phyloP scores from a whole-genome alignment of 169 alveolate genomes.

The Amoebophrya sp. region DNA sequence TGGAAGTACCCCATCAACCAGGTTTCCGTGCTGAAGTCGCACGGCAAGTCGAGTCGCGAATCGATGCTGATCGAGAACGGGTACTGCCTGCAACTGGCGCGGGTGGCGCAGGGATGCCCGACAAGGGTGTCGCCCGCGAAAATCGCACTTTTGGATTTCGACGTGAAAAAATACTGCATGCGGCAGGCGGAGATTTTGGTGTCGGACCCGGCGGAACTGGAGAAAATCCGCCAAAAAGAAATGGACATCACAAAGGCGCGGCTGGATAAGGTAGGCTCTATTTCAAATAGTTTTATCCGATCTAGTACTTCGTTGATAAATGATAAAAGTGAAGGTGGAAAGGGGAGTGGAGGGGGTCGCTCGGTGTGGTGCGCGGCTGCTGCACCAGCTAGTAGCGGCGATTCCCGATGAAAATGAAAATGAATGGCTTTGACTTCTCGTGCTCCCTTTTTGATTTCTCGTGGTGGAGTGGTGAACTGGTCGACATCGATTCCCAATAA shows the following conservation, averaged over 20 bases:
- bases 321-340: too few relatives aligned
- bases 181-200: conserved; percentile 62
- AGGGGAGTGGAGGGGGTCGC: too few relatives aligned
- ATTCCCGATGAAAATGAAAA: too few relatives aligned
- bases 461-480: too few relatives aligned
- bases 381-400: too few relatives aligned
- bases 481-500: too few relatives aligned
- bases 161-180: conserved; percentile 43
- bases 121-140: conserved; percentile 78
- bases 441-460: too few relatives aligned
- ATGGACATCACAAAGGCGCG: conserved; percentile 92
- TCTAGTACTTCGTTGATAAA: too few relatives aligned
- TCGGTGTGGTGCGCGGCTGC: too few relatives aligned
- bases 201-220: conserved; percentile 90
- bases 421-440: too few relatives aligned
- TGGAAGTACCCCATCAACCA: conserved; percentile 87
- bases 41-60: conserved; percentile 87
- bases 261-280: too few relatives aligned
- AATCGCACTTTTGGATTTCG: conserved; percentile 94
- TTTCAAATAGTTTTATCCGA: too few relatives aligned
- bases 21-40: conserved; percentile 83
- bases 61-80: conserved; percentile 73
- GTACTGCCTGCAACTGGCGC: conserved; percentile 77
- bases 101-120: conserved; percentile 94
- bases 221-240: conserved; percentile 85